Evolutionary conservation across 2,329 filamentous ascomycete species (phyloP), one percentile per base, ranked within the genome.

Genomic region (Fusarium sp.): DNA sequence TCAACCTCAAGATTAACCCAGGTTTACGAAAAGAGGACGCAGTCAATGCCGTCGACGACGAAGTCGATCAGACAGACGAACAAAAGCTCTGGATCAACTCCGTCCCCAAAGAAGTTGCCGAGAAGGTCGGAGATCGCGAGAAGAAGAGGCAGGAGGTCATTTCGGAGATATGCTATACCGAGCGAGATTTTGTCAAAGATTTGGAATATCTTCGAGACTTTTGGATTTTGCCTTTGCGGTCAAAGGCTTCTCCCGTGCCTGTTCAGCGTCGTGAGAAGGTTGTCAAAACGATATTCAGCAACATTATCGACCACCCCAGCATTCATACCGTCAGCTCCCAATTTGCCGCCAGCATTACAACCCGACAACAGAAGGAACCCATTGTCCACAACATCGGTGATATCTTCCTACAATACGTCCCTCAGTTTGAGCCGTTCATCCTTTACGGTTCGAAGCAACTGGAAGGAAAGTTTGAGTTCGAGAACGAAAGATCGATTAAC

Each of bases 1-100:
- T 98, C 71, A 98, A 99, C 77, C 84, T 98, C 78, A 97, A 97
- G 81, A 92, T 94, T 65, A 93, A 95, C 71, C 93, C 94, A 30
- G 94, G 94, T 61, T 83, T 99, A 72, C 93, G 92, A 78, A 87
- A 86, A 70, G 84, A 87, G 49, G 84, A 86, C 45, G 82, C 83
- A 22, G 81, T 83, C 15, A 82, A 82, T 37, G 77, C 86, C 84
- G 76, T 96, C 75, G 94, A 97, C 75, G 94, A 96, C 72, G 93
- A 96, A 67, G 83, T 78, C 41, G 92, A 94, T 60, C 91, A 96
- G 74, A 93, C 91, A 32, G 94, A 97, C 75, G 94, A 98, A 78
- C 96, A 98, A 82, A 98, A 98, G 79, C 86, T 99, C 37, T 99
- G 96, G 96, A 99, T 99, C 80, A 98, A 98, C 78, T 97, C 94